Evolutionary conservation across 2,329 filamentous ascomycete genomes (phyloP), one percentile per base, ranked within the genome.

Genomic region (Beauveria caledonica): DNA sequence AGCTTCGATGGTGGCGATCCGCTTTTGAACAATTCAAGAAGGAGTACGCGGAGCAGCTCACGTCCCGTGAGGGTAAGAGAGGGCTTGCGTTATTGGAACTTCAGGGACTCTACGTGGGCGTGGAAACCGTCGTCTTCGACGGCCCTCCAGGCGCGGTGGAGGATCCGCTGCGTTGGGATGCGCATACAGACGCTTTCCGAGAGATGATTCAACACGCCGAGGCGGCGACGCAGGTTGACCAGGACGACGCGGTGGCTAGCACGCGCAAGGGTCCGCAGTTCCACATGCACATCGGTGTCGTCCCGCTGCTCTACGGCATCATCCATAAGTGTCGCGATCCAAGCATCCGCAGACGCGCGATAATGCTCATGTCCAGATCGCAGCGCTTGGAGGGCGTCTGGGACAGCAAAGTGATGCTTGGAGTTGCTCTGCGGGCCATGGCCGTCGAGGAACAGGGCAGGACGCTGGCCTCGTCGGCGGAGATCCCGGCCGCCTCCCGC

Each of bases 211-310:
- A 21, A 10, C n/a, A 52, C 29, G 60, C 49, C 7, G 60, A 58
- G 5, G 29, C 17, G 7, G 49, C 55, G n/a, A 54, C 48, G 5
- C 42, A 49, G 13, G 6, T 25, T 15, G 55, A 50, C 45, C 36
- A 27, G 5, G 39, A 29, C 19, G 23, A 27, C 15, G 23, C 21
- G 13, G 15, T 5, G 21, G 9, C 36, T 21, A 19, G 51, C 36
- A 27, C 36, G 19, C 51, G 19, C 36, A 19, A 46, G 11, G 15
- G 27, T 17, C 45, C 60, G 3, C 60, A 58, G 21, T 61, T 61
- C 25, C 54, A 61, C 33, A 61, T 61, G 60, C 54, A 61, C 42
- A 61, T 49, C 3, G 60, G 60, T 15, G 33, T 57, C 4, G 60
- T 58, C 6, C 54, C 60, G 11, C 29, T 61, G 2, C 29, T 58